Percentiles rank a stretch among this genome's conserved stretches.
Conservation (phyloP, 805 yeast species). For the Kluyveromyces wickerhamii region DNA sequence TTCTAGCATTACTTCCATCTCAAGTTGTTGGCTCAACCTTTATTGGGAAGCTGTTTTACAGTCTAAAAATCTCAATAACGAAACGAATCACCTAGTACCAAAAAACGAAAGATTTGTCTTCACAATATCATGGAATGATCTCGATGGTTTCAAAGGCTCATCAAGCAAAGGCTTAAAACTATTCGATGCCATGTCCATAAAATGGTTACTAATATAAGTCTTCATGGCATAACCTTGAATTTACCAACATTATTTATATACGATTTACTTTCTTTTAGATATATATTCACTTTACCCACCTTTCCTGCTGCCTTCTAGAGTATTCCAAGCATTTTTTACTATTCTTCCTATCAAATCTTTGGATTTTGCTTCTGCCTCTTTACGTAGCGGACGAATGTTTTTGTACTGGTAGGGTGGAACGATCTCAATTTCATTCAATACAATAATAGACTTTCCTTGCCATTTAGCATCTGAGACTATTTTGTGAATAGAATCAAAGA, state of each 20-base stretch:
- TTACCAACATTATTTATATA: not conserved
- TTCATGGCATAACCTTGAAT: too few species aligned
- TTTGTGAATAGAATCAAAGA: constrained; percentile 38
- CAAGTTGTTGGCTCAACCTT: constrained; percentile 38
- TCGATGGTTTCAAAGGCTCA: constrained; percentile 66
- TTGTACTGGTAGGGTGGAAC: constrained; percentile 37
- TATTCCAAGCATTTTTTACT: constrained; percentile 43
- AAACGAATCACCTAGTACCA: constrained; percentile 6
- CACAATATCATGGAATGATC: constrained; percentile 36
- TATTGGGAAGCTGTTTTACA: constrained; percentile 34
- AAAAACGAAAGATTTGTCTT: constrained; percentile 7
- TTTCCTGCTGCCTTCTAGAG: constrained; percentile 37
- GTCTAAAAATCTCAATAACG: constrained; percentile 9
- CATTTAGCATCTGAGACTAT: constrained; percentile 39
- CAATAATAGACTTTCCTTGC: constrained; percentile 37
- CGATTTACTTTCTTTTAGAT: not conserved
- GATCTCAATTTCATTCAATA: constrained; percentile 39
- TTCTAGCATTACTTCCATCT: constrained; percentile 14
- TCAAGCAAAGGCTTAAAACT: constrained; percentile 42
- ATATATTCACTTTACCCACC: constrained; percentile 38
- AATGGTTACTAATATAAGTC: constrained; percentile 15
- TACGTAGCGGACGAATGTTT: constrained; percentile 15
- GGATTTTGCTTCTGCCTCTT: constrained; percentile 26
- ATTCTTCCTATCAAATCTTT: constrained; percentile 38
- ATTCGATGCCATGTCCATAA: constrained; percentile 43